Conservation (phyloP, 805 yeast species). For the Yamadazyma tumulicola region DNA sequence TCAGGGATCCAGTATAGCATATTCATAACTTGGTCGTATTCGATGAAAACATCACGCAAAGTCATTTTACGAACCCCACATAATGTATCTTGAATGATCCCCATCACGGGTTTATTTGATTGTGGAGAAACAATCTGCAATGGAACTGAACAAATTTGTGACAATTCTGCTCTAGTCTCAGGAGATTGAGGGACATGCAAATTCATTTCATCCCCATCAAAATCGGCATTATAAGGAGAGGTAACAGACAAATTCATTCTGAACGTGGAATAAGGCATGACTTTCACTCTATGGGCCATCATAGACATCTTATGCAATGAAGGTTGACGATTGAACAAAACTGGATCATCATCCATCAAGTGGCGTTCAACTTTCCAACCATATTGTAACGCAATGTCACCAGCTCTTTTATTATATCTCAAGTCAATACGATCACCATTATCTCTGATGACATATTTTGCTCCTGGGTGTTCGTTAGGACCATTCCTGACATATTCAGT, state of each 20-base stretch:
- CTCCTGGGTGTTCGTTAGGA: slow-evolving; percentile 99
- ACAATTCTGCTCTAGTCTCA: slow-evolving; percentile 94
- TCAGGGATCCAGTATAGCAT: slow-evolving; percentile 96
- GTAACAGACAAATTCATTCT: slow-evolving; percentile 95
- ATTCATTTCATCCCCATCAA: slow-evolving; percentile 99
- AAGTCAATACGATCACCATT: slow-evolving; percentile 98
- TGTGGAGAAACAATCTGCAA: slow-evolving; percentile 97
- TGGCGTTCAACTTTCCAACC: slow-evolving; percentile 99
- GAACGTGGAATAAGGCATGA: slow-evolving; percentile 98
- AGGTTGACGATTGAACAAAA: slow-evolving; percentile 97
- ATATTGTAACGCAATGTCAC: slow-evolving; percentile 94
- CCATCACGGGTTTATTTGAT: slow-evolving; percentile 99
- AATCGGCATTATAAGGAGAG: slow-evolving; percentile 99
- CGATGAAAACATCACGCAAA: slow-evolving; percentile 81
- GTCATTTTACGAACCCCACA: slow-evolving; percentile 98
- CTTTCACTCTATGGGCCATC: slow-evolving; percentile 99
- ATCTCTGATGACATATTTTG: slow-evolving; percentile 95
- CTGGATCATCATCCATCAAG: slow-evolving; percentile 96
- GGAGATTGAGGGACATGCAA: slow-evolving; percentile 98
- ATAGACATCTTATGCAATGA: slow-evolving; percentile 98
- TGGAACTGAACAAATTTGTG: slow-evolving; percentile 95
- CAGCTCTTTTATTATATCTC: slow-evolving; percentile 96
- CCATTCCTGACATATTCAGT: slow-evolving; percentile 96
- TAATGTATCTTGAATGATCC: slow-evolving; percentile 97
- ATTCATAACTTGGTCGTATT: slow-evolving; percentile 92